These are phyloP conservation scores for Chrysoporthe austroafricana DNA, from an alignment of 2,329 filamentous ascomycete species.

Conservation along the genomic window DNA sequence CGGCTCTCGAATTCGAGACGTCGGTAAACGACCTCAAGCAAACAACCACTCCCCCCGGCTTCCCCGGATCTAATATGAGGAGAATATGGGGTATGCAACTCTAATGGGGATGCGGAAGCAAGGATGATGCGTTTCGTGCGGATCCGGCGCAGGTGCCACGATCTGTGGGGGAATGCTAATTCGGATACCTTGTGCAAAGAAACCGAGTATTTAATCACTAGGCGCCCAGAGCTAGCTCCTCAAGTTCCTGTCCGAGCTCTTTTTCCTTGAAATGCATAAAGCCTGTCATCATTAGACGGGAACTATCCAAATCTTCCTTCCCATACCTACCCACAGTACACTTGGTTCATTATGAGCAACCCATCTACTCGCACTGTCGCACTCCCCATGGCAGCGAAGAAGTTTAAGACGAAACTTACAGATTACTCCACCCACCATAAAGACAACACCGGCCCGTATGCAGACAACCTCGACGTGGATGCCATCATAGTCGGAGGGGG, in stretches of 20 bases:
- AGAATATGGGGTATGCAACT: constrained; percentile 15
- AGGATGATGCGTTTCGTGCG: constrained; percentile 1
- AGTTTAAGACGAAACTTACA: constrained; percentile 46
- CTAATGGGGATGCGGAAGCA: not conserved
- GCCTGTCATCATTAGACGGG: not conserved
- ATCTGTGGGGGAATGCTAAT: not conserved
- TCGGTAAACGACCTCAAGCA: not conserved
- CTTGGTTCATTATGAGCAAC: constrained; percentile 31
- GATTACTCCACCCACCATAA: constrained; percentile 41
- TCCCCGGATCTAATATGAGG: constrained; percentile 9
- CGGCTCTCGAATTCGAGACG: not conserved
- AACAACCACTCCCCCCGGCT: not conserved
- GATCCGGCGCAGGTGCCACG: not conserved
- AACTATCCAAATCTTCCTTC: not conserved
- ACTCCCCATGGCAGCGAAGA: constrained; percentile 34
- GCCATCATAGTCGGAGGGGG: constrained; percentile 51
- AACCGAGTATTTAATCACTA: not conserved
- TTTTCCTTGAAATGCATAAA: not conserved
- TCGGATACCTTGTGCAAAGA: not conserved
- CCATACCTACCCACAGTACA: not conserved
- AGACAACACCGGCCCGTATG: constrained; percentile 44
- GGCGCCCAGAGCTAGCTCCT: not conserved
- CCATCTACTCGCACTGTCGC: constrained; percentile 11
- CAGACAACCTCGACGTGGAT: constrained; percentile 48
- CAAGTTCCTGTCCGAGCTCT: not conserved